Conservation (phyloP, 2,329 filamentous ascomycete genomes). For the Curvularia eragrostidis region DNA sequence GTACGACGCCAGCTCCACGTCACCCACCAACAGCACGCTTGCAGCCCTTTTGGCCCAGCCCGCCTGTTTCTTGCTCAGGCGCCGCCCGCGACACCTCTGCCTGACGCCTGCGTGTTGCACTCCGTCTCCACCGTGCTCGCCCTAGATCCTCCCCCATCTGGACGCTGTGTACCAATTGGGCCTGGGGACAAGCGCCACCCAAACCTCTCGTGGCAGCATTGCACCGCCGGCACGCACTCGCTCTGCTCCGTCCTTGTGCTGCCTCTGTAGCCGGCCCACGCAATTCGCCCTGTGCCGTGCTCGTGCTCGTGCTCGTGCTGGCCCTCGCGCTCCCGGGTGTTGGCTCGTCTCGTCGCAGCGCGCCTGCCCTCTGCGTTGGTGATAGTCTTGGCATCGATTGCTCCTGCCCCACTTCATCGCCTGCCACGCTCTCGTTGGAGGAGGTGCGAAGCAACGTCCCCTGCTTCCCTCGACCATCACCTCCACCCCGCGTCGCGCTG, state of each 20-base stretch:
- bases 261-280: background rate
- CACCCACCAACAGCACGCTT: constrained; percentile 24
- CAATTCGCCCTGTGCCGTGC: background rate
- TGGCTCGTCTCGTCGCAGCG: background rate
- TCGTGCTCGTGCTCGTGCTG: background rate
- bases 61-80: constrained; percentile 20
- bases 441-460: constrained; percentile 25
- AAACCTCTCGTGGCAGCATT: constrained; percentile 27
- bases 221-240: constrained; percentile 44
- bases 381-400: constrained; percentile 29
- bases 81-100: constrained; percentile 25
- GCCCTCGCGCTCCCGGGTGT: background rate
- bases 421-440: constrained; percentile 33
- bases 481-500: constrained; percentile 17
- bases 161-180: constrained; percentile 29
- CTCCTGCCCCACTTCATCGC: constrained; percentile 34
- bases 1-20: constrained; percentile 31
- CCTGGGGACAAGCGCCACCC: constrained; percentile 15
- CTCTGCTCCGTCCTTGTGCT: constrained; percentile 31
- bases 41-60: constrained; percentile 13
- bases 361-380: constrained; percentile 21
- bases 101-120: constrained; percentile 33
- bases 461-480: constrained; percentile 18
- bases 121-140: constrained; percentile 26
- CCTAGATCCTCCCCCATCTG: constrained; percentile 34